A percentile compares a stretch with the other conserved stretches of the same genome.
phyloP scores from a whole-genome alignment of 129 eudicot species.

The Artemisia annua region DNA sequence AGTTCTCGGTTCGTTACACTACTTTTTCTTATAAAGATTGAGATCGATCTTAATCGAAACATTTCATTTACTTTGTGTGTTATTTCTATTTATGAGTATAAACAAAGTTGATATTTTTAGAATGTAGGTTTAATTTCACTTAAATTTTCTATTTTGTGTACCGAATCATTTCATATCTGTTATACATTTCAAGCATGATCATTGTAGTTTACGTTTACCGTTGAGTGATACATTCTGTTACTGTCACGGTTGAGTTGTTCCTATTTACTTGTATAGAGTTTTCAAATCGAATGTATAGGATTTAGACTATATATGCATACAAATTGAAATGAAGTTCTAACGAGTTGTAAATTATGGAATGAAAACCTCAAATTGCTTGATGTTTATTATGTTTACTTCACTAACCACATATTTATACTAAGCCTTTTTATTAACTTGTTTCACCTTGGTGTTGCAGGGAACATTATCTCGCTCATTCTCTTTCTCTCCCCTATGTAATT shows the following conservation, averaged over 20 bases:
- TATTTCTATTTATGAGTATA: not conserved
- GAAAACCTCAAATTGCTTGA: not conserved
- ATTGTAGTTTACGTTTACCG: too few species aligned
- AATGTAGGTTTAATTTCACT: not conserved
- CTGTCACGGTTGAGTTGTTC: too few species aligned
- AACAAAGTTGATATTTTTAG: not conserved
- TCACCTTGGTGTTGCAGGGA: slow-evolving; percentile 52
- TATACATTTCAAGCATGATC: too few species aligned
- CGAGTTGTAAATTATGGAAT: not conserved
- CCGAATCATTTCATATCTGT: not conserved
- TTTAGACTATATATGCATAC: too few species aligned
- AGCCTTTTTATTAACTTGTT: not conserved
- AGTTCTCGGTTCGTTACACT: slow-evolving; percentile 50
- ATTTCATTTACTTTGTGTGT: too few species aligned
- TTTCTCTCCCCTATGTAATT: slow-evolving; percentile 80
- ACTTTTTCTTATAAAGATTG: not conserved
- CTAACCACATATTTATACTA: too few species aligned
- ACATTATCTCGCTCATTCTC: slow-evolving; percentile 61
- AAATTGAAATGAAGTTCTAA: too few species aligned
- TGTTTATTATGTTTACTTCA: too few species aligned
- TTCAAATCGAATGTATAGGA: too few species aligned
- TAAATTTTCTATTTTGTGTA: not conserved
- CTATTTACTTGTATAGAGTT: too few species aligned
- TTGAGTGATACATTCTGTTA: too few species aligned
- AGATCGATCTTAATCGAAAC: not conserved